These are phyloP conservation scores for sweet orange (Citrus sinensis) DNA, from an alignment of 345 rosid genomes.

Conservation along the genomic window DNA sequence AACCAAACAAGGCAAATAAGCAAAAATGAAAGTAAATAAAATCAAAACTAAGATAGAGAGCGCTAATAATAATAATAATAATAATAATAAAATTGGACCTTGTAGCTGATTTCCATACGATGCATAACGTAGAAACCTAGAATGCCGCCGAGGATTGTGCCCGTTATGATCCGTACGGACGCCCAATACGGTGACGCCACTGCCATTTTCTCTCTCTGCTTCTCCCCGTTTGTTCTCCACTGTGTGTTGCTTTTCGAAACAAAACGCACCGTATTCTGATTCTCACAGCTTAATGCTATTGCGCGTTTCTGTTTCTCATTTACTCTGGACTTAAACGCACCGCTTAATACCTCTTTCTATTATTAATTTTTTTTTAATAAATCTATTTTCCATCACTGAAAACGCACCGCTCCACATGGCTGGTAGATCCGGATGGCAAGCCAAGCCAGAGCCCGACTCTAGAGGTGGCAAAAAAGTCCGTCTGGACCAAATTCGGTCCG, in stretches of 20 bases:
- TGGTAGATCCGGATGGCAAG: too few relatives aligned
- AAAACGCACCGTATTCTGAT: not conserved
- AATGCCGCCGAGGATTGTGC: slow-evolving; percentile 72
- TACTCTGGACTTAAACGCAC: not conserved
- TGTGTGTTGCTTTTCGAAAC: not conserved
- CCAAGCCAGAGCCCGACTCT: too few relatives aligned
- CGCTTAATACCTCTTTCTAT: not conserved
- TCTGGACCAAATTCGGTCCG: fast-evolving
- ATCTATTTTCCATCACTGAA: too few relatives aligned
- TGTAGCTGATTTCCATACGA: slow-evolving; percentile 68
- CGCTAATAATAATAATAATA: not conserved
- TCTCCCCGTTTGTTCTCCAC: not conserved
- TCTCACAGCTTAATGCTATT: not conserved
- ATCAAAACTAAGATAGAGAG: not conserved
- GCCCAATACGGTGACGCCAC: slow-evolving; percentile 60
- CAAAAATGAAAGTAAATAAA: not conserved
- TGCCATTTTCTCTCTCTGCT: slow-evolving; percentile 32
- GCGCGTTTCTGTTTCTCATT: not conserved
- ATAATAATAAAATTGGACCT: slow-evolving; percentile 30
- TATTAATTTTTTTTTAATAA: too few relatives aligned
- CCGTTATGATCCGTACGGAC: slow-evolving; percentile 66
- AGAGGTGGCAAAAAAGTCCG: too few relatives aligned
- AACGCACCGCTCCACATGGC: too few relatives aligned
- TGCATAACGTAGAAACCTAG: slow-evolving; percentile 92
- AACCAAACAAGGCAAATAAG: not conserved